Conservation (phyloP, 2,329 filamentous ascomycete genomes). For the Xenosphaeropsis pyriputrescens region DNA sequence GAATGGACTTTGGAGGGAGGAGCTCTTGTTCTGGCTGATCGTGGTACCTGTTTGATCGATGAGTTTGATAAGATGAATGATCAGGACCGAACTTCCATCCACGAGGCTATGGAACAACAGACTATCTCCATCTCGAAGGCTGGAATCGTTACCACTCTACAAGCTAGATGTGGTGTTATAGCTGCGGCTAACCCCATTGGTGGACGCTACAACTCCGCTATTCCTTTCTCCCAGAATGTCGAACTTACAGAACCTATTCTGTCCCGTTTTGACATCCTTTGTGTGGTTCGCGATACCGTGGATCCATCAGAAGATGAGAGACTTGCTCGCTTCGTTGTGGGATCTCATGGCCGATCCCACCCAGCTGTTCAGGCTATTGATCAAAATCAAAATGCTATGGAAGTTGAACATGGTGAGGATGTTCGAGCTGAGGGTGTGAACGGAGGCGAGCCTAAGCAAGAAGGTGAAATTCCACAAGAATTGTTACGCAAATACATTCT, state of each 20-base stretch:
- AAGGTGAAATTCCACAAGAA: conserved; percentile 76
- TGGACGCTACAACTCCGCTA: conserved; percentile 90
- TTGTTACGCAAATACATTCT: conserved; percentile 92
- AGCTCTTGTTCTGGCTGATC: conserved; percentile 85
- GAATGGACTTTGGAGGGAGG: conserved; percentile 98
- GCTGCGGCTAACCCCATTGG: conserved; percentile 94
- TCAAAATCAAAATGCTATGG: conserved; percentile 38
- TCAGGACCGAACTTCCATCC: conserved; percentile 92
- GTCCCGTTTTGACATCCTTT: conserved; percentile 95
- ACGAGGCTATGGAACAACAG: conserved; percentile 99
- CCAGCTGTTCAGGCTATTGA: conserved; percentile 37
- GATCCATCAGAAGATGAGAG: conserved; percentile 87
- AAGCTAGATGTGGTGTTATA: conserved; percentile 91
- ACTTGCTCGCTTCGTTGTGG: conserved; percentile 86
- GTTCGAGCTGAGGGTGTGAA: conserved; percentile 22
- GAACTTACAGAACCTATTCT: conserved; percentile 94
- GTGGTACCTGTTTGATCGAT: conserved; percentile 90
- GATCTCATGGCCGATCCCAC: conserved; percentile 85
- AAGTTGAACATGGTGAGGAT: conserved; percentile 43
- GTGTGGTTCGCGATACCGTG: conserved; percentile 89
- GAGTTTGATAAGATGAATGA: conserved; percentile 99
- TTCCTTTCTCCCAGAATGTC: conserved; percentile 92
- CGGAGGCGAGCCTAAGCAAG: conserved; percentile 30
- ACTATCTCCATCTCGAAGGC: conserved; percentile 99
- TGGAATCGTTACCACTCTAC: conserved; percentile 92